A percentile compares a stretch with the other conserved stretches of the same genome.
Evolutionary conservation across 495 filamentous ascomycete species (phyloP).

Genomic region (Aspergillus biplanus): DNA sequence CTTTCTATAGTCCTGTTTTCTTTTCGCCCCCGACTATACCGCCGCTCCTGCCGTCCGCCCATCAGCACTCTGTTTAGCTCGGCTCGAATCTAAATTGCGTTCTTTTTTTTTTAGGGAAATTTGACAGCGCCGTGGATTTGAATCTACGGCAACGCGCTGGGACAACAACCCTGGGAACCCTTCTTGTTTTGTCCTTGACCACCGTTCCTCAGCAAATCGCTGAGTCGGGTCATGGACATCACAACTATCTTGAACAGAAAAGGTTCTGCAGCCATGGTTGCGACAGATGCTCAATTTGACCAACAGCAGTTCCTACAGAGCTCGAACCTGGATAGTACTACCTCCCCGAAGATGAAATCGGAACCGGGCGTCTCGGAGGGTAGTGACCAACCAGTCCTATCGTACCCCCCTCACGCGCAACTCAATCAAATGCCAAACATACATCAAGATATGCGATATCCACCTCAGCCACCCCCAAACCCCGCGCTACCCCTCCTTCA

Average conservation of each 20-base stretch:
- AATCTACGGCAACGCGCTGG: conserved; percentile 27
- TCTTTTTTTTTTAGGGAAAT: neutral
- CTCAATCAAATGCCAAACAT: conserved; percentile 53
- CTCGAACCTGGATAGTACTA: conserved; percentile 42
- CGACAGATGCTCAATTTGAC: conserved; percentile 54
- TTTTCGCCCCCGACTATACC: neutral
- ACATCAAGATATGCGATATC: conserved; percentile 55
- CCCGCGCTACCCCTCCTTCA: conserved; percentile 62
- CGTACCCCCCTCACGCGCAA: conserved; percentile 58
- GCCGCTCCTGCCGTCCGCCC: neutral
- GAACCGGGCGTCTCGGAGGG: conserved; percentile 74
- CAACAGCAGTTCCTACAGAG: conserved; percentile 60
- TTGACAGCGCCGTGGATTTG: conserved; percentile 19
- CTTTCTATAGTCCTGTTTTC: conserved; percentile 6
- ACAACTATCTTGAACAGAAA: conserved; percentile 70
- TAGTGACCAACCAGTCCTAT: conserved; percentile 63
- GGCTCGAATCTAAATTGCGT: conserved; percentile 1
- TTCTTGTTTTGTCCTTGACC: conserved; percentile 35
- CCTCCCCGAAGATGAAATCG: conserved; percentile 58
- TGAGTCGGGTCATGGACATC: conserved; percentile 67
- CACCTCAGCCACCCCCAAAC: conserved; percentile 58
- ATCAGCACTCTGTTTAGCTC: conserved; percentile 1
- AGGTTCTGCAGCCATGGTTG: conserved; percentile 57
- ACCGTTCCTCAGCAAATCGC: conserved; percentile 37
- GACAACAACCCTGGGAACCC: conserved; percentile 27